Base-by-base conservation (phyloP, 116 monocot genomes). In the Cymodocea nodosa region DNA sequence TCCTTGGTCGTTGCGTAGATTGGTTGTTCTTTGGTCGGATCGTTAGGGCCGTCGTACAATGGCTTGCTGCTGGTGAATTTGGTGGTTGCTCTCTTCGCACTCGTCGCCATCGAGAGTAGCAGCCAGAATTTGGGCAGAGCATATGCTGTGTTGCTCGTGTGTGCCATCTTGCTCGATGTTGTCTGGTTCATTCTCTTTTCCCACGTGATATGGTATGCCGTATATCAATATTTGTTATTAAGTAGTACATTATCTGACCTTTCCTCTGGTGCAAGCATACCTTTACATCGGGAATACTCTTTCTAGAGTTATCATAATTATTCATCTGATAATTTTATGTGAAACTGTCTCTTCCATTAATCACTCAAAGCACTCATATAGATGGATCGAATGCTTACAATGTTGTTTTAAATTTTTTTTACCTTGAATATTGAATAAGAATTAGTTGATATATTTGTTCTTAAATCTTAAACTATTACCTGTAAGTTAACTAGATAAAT, bases 81-180 rank as follows among this genome's bases (percentile, higher is more conserved):
- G 19, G 90, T 81, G 37, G 74, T 87, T 16, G 81, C 87, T 9
- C 83, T 95, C n/a, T 95, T 90, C 64, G 95, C 90, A 0, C 72
- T 95, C 15, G 80, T 95, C 5, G 95, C 95, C 3, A 90, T 95
- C 23, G 95, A 95, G 78, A 95, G 87, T 68, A 80, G 82, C 15
- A 90, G 90, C 76, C 95, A 90, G 74, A 87, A 71, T 62, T 81
- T 95, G 17, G 90, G 87, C 7, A 57, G 94, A 58, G 80, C 90
- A 15, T 95, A 95, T 64, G 95, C 87, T 4, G 77, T 77, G 53
- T 90, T 95, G 68, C 90, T 95, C 49, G 66, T 74, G 51, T 87
- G 74, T 51, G 73, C 78, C 6, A 81, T 95, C 59, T 34, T 95
- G 63, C 83, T 95, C n/a, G 95, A 95, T 68, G 61, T 90, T 19